Evolutionary conservation across 306 rosid species (phyloP), one percentile per base, ranked within the genome.

Genomic region (Dryas octopetala): DNA sequence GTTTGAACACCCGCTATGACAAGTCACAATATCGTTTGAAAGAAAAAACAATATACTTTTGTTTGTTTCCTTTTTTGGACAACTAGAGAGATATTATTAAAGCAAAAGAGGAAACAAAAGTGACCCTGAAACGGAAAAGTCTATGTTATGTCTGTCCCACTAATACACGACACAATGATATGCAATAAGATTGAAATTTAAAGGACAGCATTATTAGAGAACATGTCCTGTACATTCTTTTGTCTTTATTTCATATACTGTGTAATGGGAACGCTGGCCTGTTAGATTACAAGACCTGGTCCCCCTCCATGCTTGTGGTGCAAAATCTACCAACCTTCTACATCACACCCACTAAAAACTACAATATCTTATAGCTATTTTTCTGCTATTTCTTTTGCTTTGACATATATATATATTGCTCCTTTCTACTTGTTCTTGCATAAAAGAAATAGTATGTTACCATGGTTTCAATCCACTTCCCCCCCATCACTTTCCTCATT

Each of bases 191-290:
- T 11, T 14, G 23, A 55, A 55, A 4, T 43, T 38, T 13, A 73
- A 45, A 12, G 38, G 64, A 54, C 15, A 77, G 49, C 75, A 66
- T 78, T 78, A 77, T 79, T 71, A 61, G 46, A 62, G 47, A 74
- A 59, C 57, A 57, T 58, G 44, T 66, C 43, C 71, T 88, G 60
- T 82, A 85, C 87, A 76, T 71, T 70, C 49, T 81, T 68, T 80
- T 45, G 16, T 68, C 80, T 71, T 69, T 70, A 65, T 62, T 82
- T 73, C 68, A 74, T 75, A 80, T 71, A 55, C 66, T 49, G 11
- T 47, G 71, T 61, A 81, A 65, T 67, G 65, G 66, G 75, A 70
- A 70, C 78, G 60, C 78, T 15, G 47, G 57, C 28, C 55, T 59
- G 77, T 71, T 50, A 68, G 78, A 78, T 68, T 74, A 77, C 71